Evolutionary conservation across 2,329 filamentous ascomycete species (phyloP).

Genomic region (Colletotrichum navitas): DNA sequence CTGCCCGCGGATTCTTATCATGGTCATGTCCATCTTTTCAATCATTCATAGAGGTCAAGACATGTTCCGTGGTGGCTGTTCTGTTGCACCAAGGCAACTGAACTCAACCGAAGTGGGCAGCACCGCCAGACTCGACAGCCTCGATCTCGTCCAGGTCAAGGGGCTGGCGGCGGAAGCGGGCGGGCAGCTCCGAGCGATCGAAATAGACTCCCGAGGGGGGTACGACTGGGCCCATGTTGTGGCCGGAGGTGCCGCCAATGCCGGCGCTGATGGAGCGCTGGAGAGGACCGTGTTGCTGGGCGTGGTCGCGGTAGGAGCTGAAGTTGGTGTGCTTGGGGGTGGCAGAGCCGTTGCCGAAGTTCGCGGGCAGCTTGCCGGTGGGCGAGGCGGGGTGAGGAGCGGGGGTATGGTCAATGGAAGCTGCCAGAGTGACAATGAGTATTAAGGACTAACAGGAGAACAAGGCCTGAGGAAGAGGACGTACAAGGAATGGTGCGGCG

Average conservation of each 20-base stretch:
- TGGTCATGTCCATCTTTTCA: neutral
- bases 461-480: slow-evolving; percentile 45
- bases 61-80: neutral
- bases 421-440: slow-evolving; percentile 58
- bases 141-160: slow-evolving; percentile 91
- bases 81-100: neutral
- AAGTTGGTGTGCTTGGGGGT: slow-evolving; percentile 70
- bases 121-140: slow-evolving; percentile 93
- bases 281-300: slow-evolving; percentile 82
- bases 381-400: slow-evolving; percentile 80
- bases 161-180: slow-evolving; percentile 81
- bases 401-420: slow-evolving; percentile 78
- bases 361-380: slow-evolving; percentile 70
- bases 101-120: slow-evolving; percentile 65
- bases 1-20: slow-evolving; percentile 5
- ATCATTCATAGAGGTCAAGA: slow-evolving; percentile 11
- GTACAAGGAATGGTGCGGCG: slow-evolving; percentile 70
- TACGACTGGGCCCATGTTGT: slow-evolving; percentile 78
- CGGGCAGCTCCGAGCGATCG: slow-evolving; percentile 88
- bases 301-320: slow-evolving; percentile 82
- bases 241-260: slow-evolving; percentile 74
- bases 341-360: slow-evolving; percentile 55
- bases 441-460: neutral
- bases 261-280: slow-evolving; percentile 66
- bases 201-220: slow-evolving; percentile 83